Conservation (phyloP, 495 filamentous ascomycete species). For the Tuber indicum region DNA sequence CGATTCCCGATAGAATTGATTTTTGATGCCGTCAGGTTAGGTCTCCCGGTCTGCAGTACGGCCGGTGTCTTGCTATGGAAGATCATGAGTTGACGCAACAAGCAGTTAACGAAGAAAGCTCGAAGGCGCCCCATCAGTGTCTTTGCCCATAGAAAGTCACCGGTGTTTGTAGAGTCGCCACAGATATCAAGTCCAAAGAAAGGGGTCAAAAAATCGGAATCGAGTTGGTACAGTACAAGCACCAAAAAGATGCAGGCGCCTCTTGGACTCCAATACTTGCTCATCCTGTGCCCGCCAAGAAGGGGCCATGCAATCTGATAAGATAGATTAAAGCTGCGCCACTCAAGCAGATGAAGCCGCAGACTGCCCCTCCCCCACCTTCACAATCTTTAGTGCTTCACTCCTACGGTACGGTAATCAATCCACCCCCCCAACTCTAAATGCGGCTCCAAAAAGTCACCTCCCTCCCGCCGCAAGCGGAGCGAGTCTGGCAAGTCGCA, state of each 20-base stretch:
- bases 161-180: not conserved
- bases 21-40: not conserved
- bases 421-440: not conserved
- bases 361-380: slow-evolving; percentile 3
- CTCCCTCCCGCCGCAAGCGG: slow-evolving; percentile 62
- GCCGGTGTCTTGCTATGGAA: not conserved
- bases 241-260: not conserved
- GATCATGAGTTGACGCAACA: not conserved
- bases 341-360: not conserved
- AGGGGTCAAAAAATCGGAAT: not conserved
- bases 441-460: slow-evolving; percentile 43
- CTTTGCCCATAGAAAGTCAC: not conserved
- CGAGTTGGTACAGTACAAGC: not conserved
- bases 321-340: not conserved
- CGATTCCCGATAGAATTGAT: not conserved
- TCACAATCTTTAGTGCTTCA: slow-evolving; percentile 7
- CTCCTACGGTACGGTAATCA: slow-evolving; percentile 5
- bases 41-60: not conserved
- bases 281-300: not conserved
- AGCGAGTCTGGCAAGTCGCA: slow-evolving; percentile 76
- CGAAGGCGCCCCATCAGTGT: not conserved
- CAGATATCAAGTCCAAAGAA: not conserved
- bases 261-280: not conserved
- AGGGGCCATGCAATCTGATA: not conserved
- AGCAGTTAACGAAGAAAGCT: not conserved